Conservation (phyloP, 225 moss, liverwort and hornwort genomes). For the Pleurozium schreberi region DNA sequence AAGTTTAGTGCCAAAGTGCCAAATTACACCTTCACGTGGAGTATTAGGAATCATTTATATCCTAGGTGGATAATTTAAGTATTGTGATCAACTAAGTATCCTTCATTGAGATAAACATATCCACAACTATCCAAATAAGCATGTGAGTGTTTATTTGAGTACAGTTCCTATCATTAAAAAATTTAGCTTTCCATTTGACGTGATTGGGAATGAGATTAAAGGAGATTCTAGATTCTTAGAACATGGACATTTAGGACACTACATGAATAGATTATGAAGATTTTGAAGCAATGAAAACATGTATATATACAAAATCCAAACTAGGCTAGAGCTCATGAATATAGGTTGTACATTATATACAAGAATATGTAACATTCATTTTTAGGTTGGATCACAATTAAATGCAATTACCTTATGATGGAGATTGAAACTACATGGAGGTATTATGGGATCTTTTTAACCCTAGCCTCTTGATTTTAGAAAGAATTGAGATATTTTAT, state of each 20-base stretch:
- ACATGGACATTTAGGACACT: too few relatives aligned
- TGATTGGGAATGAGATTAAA: rapidly evolving
- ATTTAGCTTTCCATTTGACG: not conserved
- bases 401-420: not conserved
- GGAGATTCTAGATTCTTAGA: rapidly evolving
- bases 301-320: not conserved
- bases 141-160: not conserved
- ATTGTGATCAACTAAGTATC: not conserved
- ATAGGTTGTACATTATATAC: not conserved
- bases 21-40: rapidly evolving
- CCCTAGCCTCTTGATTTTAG: not conserved
- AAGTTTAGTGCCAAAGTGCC: rapidly evolving
- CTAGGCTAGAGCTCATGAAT: not conserved
- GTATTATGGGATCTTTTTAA: not conserved
- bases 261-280: not conserved
- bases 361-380: not conserved
- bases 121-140: rapidly evolving
- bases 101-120: rapidly evolving
- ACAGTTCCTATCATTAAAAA: rapidly evolving
- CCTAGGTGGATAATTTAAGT: not conserved
- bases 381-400: not conserved
- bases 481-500: not conserved
- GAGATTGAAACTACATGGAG: rapidly evolving
- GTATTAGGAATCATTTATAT: not conserved
- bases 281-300: not conserved